A percentile compares a stretch with the other conserved stretches of the same genome.
These are phyloP conservation scores for Calvatia gigantea DNA, from an alignment of 768 basidiomycete species.

Conservation along the genomic window DNA sequence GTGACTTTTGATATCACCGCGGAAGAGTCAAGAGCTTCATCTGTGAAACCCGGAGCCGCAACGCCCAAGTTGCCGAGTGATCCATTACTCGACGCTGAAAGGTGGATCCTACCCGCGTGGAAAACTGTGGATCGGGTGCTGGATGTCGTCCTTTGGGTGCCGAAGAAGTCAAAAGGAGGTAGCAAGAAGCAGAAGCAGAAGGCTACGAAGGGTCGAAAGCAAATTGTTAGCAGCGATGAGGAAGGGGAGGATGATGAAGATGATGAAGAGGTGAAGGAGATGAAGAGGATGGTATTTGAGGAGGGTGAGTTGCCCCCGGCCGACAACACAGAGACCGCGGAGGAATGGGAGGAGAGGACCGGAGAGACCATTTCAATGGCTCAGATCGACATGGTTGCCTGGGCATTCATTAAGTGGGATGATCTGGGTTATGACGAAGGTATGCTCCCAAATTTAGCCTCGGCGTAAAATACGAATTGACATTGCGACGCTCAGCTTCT, in stretches of 20 bases:
- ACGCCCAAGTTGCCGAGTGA: conserved; percentile 26
- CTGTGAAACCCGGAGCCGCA: conserved; percentile 25
- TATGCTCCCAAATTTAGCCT: conserved; percentile 28
- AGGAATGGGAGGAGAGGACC: conserved; percentile 54
- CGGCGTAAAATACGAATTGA: not conserved
- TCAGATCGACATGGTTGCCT: conserved; percentile 62
- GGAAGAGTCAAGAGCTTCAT: conserved; percentile 33
- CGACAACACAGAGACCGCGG: conserved; percentile 52
- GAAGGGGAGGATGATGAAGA: conserved; percentile 29
- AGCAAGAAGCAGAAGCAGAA: conserved; percentile 21
- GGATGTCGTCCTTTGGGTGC: conserved; percentile 68
- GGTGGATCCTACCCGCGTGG: conserved; percentile 76
- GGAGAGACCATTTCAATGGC: conserved; percentile 38
- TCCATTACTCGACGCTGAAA: conserved; percentile 67
- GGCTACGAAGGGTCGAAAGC: conserved; percentile 20
- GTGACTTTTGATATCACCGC: conserved; percentile 33
- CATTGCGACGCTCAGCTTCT: conserved; percentile 50
- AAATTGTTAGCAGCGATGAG: conserved; percentile 24
- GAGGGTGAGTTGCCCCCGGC: conserved; percentile 63
- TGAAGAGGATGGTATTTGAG: conserved; percentile 36
- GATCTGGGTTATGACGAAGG: conserved; percentile 93
- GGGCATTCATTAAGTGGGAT: conserved; percentile 91
- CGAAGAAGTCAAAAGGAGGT: conserved; percentile 20
- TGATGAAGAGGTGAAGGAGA: conserved; percentile 27
- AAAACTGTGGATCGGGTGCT: conserved; percentile 90